Base-by-base conservation (phyloP, 2,329 filamentous ascomycete species). In the Fusarium chuoi region DNA sequence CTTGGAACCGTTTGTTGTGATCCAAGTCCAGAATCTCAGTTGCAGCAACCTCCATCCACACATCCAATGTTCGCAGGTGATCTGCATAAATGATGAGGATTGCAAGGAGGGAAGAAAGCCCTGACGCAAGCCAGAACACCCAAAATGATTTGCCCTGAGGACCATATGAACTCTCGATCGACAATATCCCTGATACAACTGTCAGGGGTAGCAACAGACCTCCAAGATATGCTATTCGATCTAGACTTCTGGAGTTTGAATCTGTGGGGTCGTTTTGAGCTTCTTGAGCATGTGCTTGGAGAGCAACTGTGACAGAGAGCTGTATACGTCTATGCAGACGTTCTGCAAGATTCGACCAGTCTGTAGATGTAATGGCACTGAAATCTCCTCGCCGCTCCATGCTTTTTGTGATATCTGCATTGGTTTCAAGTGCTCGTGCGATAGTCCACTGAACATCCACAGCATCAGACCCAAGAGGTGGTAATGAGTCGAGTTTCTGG, bases 141-240 rank as follows among this genome's bases (percentile, higher is more conserved):
- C 82, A 88, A 77, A 88, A 88, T 24, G 78, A 77, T 22, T 70
- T 38, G 2, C 81, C 81, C n/a, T 79, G 81, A 0, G 87, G 86
- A 0, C 82, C 83, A 71, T 83, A 88, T 2, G 81, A 77, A 13
- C 84, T 84, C 35, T 84, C 82, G 79, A 88, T 88, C 20, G 84
- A 84, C 20, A 88, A 79, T 14, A 88, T 81, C 18, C 84, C 82
- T 1, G 86, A 84, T 9, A 88, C 83, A 20, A 88, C 81, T 8
- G 84, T 85, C 24, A 88, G 75, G 5, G 87, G 87, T 2, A 88
- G 81, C 10, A 88, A 78, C 3, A 88, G 75, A 1, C 85, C 87
- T 54, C 86, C 87, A 17, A 88, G 81, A 76, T 88, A 88, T 3
- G 84, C 81, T 20, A 88, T 84, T 11, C 87, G 84, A 76, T 86